A percentile compares a stretch with the other conserved stretches of the same genome.
Conservation (phyloP, 2,329 filamentous ascomycete genomes). For the Lecanicillium sp. region DNA sequence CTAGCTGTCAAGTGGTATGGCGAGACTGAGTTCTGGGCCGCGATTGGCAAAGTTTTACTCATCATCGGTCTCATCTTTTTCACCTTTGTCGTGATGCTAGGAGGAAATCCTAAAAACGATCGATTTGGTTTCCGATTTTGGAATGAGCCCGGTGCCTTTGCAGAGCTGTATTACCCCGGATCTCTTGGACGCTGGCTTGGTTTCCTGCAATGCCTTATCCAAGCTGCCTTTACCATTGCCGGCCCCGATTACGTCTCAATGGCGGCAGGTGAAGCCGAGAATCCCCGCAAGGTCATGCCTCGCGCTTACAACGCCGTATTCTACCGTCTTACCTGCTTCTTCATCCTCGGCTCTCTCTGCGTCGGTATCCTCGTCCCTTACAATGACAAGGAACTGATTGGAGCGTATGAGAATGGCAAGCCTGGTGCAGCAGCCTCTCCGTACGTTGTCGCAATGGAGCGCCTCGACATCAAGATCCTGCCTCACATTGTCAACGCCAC, state of each 20-base stretch:
- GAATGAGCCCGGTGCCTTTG: conserved; percentile 62
- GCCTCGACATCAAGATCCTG: conserved; percentile 52
- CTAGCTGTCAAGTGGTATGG: conserved; percentile 68
- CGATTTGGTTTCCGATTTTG: conserved; percentile 64
- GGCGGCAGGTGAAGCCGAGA: conserved; percentile 64
- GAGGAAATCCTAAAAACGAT: conserved; percentile 67
- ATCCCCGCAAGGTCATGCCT: conserved; percentile 61
- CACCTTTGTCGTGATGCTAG: conserved; percentile 77
- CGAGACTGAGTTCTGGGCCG: conserved; percentile 69
- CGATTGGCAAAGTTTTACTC: conserved; percentile 63
- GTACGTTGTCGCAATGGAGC: conserved; percentile 60
- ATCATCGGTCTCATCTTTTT: conserved; percentile 65
- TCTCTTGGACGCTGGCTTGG: conserved; percentile 65
- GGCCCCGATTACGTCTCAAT: conserved; percentile 61
- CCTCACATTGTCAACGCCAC: conserved; percentile 68
- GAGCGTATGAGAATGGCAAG: conserved; percentile 48
- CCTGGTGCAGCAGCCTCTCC: conserved; percentile 63
- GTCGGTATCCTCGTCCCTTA: conserved; percentile 66
- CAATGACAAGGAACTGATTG: conserved; percentile 52
- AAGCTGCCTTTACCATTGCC: conserved; percentile 59
- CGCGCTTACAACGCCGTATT: conserved; percentile 72
- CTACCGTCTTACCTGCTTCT: conserved; percentile 68
- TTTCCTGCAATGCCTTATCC: conserved; percentile 67
- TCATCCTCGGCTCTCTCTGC: conserved; percentile 63
- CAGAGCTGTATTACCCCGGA: conserved; percentile 54